phyloP scores from a whole-genome alignment of 305 asterid species.

The Fraxinus latifolia region DNA sequence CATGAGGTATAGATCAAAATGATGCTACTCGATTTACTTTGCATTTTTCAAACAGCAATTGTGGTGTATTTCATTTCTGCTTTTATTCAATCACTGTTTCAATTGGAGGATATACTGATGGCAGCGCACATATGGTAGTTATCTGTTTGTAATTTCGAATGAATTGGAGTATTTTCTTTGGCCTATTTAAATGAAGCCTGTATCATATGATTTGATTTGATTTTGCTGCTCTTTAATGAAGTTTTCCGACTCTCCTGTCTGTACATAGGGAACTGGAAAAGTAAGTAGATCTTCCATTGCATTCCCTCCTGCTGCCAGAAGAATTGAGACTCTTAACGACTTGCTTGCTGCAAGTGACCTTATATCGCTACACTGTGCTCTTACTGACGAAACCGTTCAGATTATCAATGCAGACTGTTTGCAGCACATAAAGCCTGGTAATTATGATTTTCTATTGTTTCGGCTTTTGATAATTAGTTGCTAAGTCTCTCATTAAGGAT shows the following conservation, averaged over 20 bases:
- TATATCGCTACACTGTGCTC: slow-evolving; percentile 83
- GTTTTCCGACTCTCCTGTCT: slow-evolving; percentile 18
- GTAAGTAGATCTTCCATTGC: slow-evolving; percentile 54
- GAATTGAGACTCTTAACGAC: slow-evolving; percentile 97
- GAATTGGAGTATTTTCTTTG: not conserved
- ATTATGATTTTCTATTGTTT: slow-evolving; percentile 16
- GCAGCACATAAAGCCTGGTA: slow-evolving; percentile 95
- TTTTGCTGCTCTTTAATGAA: not conserved
- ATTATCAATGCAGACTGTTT: slow-evolving; percentile 83
- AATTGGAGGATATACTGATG: not conserved
- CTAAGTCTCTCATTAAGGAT: slow-evolving; percentile 28
- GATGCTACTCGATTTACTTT: slow-evolving; percentile 18
- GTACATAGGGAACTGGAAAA: slow-evolving; percentile 59
- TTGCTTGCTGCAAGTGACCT: slow-evolving; percentile 98
- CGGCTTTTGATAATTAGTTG: slow-evolving; percentile 7
- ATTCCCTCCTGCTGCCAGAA: slow-evolving; percentile 92
- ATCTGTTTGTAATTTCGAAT: not conserved
- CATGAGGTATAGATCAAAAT: slow-evolving; percentile 40
- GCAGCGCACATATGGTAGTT: not conserved
- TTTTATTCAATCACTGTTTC: not conserved
- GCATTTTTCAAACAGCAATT: not conserved
- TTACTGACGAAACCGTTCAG: slow-evolving; percentile 80
- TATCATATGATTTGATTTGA: not conserved
- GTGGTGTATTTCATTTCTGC: not conserved
- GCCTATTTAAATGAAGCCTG: not conserved